A percentile compares a stretch with the other conserved stretches of the same genome.
These are phyloP conservation scores for Drechslerella stenobrocha DNA, from an alignment of 2,329 filamentous ascomycete genomes.

Conservation along the genomic window DNA sequence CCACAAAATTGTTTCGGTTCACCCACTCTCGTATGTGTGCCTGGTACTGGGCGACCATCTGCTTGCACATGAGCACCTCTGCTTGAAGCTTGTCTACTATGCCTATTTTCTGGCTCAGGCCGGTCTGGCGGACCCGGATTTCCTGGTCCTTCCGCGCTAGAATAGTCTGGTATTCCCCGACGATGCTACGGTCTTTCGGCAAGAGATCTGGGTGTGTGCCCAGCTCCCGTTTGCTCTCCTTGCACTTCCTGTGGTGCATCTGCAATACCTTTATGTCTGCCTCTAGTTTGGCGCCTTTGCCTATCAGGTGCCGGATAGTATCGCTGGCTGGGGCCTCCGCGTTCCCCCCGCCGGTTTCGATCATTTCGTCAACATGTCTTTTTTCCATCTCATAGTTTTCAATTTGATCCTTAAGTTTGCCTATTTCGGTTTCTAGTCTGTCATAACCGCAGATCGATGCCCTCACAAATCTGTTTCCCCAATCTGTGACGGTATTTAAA, in stretches of 20 bases:
- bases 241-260: constrained; percentile 9
- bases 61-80: constrained; percentile 12
- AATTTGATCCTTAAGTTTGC: background rate
- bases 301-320: background rate
- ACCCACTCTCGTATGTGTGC: constrained; percentile 13
- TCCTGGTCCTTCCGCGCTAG: background rate
- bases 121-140: background rate
- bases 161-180: background rate
- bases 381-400: constrained; percentile 1
- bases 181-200: background rate
- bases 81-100: background rate
- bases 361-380: background rate
- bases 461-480: constrained; percentile 13
- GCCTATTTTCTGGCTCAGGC: background rate
- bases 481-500: constrained; percentile 16
- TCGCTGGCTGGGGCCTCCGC: background rate
- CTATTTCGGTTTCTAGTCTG: constrained; percentile 1
- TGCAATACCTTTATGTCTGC: background rate
- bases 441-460: background rate
- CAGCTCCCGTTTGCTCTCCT: background rate
- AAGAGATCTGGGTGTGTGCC: background rate
- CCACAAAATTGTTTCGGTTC: constrained; percentile 12
- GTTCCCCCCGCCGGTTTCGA: background rate
- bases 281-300: background rate
- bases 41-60: constrained; percentile 11